Base-by-base conservation (phyloP, 2,329 filamentous ascomycete genomes). In the Cladophialophora yegresii region DNA sequence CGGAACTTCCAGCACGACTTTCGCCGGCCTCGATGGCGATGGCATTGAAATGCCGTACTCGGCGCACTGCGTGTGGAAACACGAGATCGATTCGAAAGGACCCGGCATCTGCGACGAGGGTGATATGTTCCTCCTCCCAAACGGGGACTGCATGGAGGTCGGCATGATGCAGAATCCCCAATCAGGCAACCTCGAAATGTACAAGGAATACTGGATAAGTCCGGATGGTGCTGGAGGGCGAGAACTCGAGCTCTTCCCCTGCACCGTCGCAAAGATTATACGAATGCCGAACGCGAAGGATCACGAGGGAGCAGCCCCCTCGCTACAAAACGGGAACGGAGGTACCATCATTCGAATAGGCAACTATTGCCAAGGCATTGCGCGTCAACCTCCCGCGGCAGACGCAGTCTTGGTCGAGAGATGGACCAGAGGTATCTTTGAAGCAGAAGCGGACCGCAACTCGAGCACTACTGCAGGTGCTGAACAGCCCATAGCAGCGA, bases 171-270 rank as follows among this genome's bases (percentile, higher is more conserved):
- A 59, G 32, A 71, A 70, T 61, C 69, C 68, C 3, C 26, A 54
- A 2, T 64, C 69, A 2, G 62, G 65, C 16, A 64, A 60, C 33
- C 49, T 66, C 5, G 62, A 67, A 54, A 56, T 70, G 53, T 72
- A 72, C 60, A 71, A 72, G 53, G 69, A 72, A 56, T 66, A 70
- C 40, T 71, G 69, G 69, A 68, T 61, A 12, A 47, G 62, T 16
- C 67, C 65, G 8, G 16, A 45, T 16, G 65, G 79, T 78, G n/a
- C 74, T 82, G 63, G 78, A 79, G 33, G 73, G 76, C 45, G 80
- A 81, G 45, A 74, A 76, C 45, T 80, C 82, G 45, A 75, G 78
- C 56, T 76, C 74, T 45, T 47, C 30, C 65, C 67, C n/a, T 69
- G 65, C 36, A 36, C 63, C 9, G 66, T 66, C 36, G 67, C 66